phyloP scores from a whole-genome alignment of 768 basidiomycete species.

The Pisolithus sp. region DNA sequence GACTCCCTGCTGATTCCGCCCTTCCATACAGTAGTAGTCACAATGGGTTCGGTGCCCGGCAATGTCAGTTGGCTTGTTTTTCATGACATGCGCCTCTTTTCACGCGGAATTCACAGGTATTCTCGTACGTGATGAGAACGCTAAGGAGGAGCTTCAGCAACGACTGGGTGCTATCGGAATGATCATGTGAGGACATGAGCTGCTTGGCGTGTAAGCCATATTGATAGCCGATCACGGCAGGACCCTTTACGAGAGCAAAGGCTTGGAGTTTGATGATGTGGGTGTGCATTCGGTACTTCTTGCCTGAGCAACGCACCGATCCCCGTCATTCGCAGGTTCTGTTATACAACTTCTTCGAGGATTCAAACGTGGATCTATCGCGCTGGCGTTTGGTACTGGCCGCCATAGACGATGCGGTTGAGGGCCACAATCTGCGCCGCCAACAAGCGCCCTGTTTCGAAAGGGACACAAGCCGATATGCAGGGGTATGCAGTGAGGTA shows the following conservation, averaged over 20 bases:
- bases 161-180: background rate
- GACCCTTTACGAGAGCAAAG: slow-evolving; percentile 11
- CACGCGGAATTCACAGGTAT: background rate
- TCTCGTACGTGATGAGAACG: background rate
- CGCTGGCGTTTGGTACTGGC: slow-evolving; percentile 61
- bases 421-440: slow-evolving; percentile 6
- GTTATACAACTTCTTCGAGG: slow-evolving; percentile 69
- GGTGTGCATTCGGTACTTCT: background rate
- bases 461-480: slow-evolving; percentile 39
- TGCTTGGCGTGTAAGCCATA: background rate
- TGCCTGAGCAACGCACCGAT: background rate
- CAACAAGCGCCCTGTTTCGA: slow-evolving; percentile 39
- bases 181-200: background rate
- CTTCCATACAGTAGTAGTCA: slow-evolving; percentile 31
- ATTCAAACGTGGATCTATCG: slow-evolving; percentile 43
- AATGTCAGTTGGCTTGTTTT: background rate
- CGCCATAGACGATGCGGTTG: slow-evolving; percentile 21
- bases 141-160: background rate
- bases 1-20: slow-evolving; percentile 8
- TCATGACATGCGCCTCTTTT: too few relatives aligned
- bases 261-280: slow-evolving; percentile 6
- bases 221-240: background rate
- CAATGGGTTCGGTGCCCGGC: background rate
- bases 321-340: slow-evolving; percentile 44
- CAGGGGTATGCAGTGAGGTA: slow-evolving; percentile 55